A percentile compares a stretch with the other conserved stretches of the same genome.
Evolutionary conservation across 2,329 filamentous ascomycete genomes (phyloP).

Genomic region (Pseudogymnoascus sp.): DNA sequence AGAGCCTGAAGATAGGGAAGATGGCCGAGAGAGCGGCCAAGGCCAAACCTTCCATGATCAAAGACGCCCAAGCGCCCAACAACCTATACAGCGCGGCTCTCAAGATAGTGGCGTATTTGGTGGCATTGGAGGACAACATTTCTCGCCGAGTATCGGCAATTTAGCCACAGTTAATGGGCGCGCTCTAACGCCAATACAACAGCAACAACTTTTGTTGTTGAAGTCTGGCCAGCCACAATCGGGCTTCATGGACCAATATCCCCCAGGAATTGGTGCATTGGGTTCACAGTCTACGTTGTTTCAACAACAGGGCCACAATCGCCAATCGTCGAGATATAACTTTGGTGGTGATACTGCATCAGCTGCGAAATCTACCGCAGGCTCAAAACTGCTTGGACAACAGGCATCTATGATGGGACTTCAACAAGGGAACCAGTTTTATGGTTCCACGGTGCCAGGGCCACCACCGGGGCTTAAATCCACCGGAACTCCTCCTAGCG

Average conservation of each 20-base stretch:
- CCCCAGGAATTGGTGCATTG: constrained; percentile 42
- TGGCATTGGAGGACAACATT: constrained; percentile 38
- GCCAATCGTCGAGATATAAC: constrained; percentile 79
- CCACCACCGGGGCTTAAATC: constrained; percentile 94
- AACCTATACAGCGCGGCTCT: constrained; percentile 62
- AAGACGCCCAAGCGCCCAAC: constrained; percentile 60
- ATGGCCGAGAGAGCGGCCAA: constrained; percentile 33
- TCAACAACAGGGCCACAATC: constrained; percentile 60
- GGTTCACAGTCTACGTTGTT: constrained; percentile 38
- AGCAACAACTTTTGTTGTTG: constrained; percentile 54
- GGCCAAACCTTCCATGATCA: constrained; percentile 46
- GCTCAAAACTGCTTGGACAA: constrained; percentile 68
- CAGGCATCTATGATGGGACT: constrained; percentile 80
- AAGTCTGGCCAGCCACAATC: constrained; percentile 36
- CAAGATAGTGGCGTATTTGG: constrained; percentile 45
- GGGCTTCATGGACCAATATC: constrained; percentile 52
- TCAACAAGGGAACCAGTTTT: constrained; percentile 62
- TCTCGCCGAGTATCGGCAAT: constrained; percentile 41
- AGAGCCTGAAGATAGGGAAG: constrained; percentile 76
- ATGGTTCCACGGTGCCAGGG: constrained; percentile 76
- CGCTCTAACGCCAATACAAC: constrained; percentile 72
- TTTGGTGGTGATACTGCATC: constrained; percentile 68
- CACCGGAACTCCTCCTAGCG: constrained; percentile 81
- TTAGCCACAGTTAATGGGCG: constrained; percentile 56
- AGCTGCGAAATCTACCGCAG: constrained; percentile 67